These are phyloP conservation scores for Termitomyces sp. DNA, from an alignment of 768 basidiomycete species.

Conservation along the genomic window DNA sequence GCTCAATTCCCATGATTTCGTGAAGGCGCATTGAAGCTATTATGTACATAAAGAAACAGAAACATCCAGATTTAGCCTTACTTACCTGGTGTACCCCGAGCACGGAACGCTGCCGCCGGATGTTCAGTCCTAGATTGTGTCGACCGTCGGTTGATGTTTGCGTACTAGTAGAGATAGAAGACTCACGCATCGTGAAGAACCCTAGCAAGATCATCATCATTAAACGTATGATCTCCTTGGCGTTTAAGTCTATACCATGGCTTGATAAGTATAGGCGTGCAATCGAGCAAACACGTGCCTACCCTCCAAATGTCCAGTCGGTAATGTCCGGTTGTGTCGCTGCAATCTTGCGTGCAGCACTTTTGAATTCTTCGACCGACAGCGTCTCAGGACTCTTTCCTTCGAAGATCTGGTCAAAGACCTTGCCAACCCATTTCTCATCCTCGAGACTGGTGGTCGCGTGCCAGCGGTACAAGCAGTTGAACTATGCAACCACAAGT, in stretches of 20 bases:
- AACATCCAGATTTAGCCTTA: neutral
- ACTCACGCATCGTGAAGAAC: conserved; percentile 67
- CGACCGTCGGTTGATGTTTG: conserved; percentile 1
- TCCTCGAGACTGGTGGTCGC: conserved; percentile 73
- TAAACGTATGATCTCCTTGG: conserved; percentile 58
- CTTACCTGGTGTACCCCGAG: conserved; percentile 66
- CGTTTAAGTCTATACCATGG: conserved; percentile 49
- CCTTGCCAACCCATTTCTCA: conserved; percentile 59
- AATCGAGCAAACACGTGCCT: conserved; percentile 17
- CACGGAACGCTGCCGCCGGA: conserved; percentile 71
- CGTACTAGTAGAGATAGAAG: neutral
- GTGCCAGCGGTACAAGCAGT: conserved; percentile 83
- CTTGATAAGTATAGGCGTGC: neutral
- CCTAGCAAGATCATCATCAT: conserved; percentile 66
- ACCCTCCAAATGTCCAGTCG: conserved; percentile 71
- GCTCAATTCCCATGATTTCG: conserved; percentile 83
- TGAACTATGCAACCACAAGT: conserved; percentile 49
- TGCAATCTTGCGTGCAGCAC: conserved; percentile 36
- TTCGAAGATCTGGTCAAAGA: conserved; percentile 53
- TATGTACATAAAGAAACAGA: neutral
- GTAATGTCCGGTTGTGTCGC: conserved; percentile 40
- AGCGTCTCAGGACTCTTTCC: conserved; percentile 47
- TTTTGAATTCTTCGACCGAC: conserved; percentile 49
- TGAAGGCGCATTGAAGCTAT: conserved; percentile 65
- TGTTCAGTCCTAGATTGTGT: conserved; percentile 53